Evolutionary conservation across 805 yeast species (phyloP).

Genomic region (Dipodascopsis uninucleata): DNA sequence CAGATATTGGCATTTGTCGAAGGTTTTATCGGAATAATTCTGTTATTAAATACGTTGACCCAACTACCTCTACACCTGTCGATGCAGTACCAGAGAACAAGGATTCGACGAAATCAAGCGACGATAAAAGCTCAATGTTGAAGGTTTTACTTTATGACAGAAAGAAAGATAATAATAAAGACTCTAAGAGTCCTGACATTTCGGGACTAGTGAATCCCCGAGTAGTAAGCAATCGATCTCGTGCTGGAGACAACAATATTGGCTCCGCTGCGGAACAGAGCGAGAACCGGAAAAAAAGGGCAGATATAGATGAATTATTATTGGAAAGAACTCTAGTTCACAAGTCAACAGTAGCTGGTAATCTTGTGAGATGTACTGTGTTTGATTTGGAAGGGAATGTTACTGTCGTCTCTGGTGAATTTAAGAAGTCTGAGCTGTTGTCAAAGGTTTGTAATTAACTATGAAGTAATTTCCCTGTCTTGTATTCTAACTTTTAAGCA

Average conservation of each 20-base stretch:
- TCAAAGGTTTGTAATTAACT: slow-evolving; percentile 39
- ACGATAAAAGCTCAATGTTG: too few species aligned
- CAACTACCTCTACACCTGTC: too few species aligned
- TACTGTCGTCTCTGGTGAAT: slow-evolving; percentile 63
- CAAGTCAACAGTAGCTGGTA: slow-evolving; percentile 17
- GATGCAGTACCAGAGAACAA: too few species aligned
- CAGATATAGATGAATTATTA: slow-evolving; percentile 20
- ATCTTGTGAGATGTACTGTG: slow-evolving; percentile 56
- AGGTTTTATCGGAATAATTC: too few species aligned
- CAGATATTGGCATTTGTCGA: too few species aligned
- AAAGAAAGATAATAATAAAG: too few species aligned
- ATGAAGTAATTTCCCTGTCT: background rate
- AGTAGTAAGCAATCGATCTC: background rate
- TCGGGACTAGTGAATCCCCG: background rate
- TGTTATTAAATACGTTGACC: too few species aligned
- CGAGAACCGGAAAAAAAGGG: background rate
- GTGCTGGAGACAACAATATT: background rate
- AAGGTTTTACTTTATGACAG: too few species aligned
- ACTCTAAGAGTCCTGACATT: too few species aligned
- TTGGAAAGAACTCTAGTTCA: slow-evolving; percentile 18
- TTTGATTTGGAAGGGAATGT: slow-evolving; percentile 69
- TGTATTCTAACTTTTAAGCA: background rate
- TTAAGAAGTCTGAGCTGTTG: slow-evolving; percentile 69
- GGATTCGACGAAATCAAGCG: too few species aligned
- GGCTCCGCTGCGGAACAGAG: background rate